phyloP scores from a whole-genome alignment of 177 flowering plant genomes.

The Tripterygium wilfordii region DNA sequence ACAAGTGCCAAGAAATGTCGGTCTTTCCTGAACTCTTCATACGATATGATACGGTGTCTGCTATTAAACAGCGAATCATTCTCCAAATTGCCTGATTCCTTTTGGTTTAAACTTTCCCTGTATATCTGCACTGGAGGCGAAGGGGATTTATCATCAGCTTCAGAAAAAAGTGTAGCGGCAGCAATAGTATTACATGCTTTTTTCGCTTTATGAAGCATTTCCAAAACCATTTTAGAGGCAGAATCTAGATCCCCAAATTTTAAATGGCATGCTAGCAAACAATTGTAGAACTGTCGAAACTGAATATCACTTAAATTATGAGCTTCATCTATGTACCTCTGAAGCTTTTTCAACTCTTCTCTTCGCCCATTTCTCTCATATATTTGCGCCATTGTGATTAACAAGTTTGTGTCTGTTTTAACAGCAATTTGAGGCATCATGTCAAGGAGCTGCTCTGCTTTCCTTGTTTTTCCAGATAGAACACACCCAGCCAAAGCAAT shows the following conservation, averaged over 20 bases:
- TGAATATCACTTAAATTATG: slow-evolving; percentile 48
- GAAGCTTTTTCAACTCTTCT: slow-evolving; percentile 84
- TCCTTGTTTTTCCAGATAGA: slow-evolving; percentile 64
- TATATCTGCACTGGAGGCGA: slow-evolving; percentile 9
- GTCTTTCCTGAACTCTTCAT: slow-evolving; percentile 55
- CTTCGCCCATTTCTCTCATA: slow-evolving; percentile 86
- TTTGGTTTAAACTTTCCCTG: slow-evolving; percentile 8
- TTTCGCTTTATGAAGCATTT: slow-evolving; percentile 76
- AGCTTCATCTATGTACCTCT: slow-evolving; percentile 69
- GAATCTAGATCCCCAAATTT: slow-evolving; percentile 83
- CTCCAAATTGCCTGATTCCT: slow-evolving; percentile 11
- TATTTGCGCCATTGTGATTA: slow-evolving; percentile 74
- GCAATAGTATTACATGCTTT: slow-evolving; percentile 63
- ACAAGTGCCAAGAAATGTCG: slow-evolving; percentile 43
- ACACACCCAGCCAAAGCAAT: slow-evolving; percentile 74
- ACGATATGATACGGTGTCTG: slow-evolving; percentile 20
- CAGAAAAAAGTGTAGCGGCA: slow-evolving; percentile 37
- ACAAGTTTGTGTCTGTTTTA: slow-evolving; percentile 48
- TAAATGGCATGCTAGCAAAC: slow-evolving; percentile 77
- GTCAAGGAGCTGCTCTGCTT: slow-evolving; percentile 86
- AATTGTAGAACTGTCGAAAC: slow-evolving; percentile 77
- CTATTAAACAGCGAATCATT: slow-evolving; percentile 4
- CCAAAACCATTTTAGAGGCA: slow-evolving; percentile 78
- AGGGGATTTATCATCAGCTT: slow-evolving; percentile 19
- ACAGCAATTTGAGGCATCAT: slow-evolving; percentile 80